Evolutionary conservation across 2,329 filamentous ascomycete genomes (phyloP).

Genomic region (Trichoderma arundinaceum): DNA sequence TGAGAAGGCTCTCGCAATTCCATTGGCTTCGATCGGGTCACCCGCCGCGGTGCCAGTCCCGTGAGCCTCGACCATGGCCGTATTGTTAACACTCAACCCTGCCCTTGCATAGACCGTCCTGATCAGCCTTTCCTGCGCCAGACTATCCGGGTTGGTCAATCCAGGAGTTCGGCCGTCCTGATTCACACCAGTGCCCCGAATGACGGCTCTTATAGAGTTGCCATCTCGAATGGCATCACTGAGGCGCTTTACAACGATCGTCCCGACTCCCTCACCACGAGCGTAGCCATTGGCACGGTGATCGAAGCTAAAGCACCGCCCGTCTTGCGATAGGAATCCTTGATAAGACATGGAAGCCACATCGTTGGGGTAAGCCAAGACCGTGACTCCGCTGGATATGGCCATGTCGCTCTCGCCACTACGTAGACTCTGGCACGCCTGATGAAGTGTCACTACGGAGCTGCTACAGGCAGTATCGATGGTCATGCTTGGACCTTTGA

Average conservation of each 20-base stretch:
- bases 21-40: slow-evolving; percentile 35
- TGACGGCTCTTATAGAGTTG: slow-evolving; percentile 46
- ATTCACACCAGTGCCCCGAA: slow-evolving; percentile 46
- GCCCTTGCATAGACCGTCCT: slow-evolving; percentile 39
- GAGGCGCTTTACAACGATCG: slow-evolving; percentile 53
- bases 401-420: slow-evolving; percentile 42
- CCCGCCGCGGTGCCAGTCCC: slow-evolving; percentile 50
- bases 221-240: slow-evolving; percentile 50
- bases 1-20: slow-evolving; percentile 32
- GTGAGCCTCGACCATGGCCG: slow-evolving; percentile 44
- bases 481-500: slow-evolving; percentile 54
- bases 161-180: slow-evolving; percentile 51
- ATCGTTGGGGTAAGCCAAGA: slow-evolving; percentile 43
- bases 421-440: slow-evolving; percentile 39
- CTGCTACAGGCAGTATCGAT: slow-evolving; percentile 59
- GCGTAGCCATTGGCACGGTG: slow-evolving; percentile 54
- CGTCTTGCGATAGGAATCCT: slow-evolving; percentile 26
- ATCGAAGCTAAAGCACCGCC: slow-evolving; percentile 44
- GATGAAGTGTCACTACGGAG: slow-evolving; percentile 54
- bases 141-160: slow-evolving; percentile 42
- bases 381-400: slow-evolving; percentile 49
- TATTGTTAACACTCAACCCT: slow-evolving; percentile 39
- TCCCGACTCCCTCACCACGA: slow-evolving; percentile 47
- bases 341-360: slow-evolving; percentile 27
- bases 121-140: slow-evolving; percentile 39